A percentile compares a stretch with the other conserved stretches of the same genome.
Evolutionary conservation across 768 basidiomycete species (phyloP).

Genomic region (Podaxis mareebaensis): DNA sequence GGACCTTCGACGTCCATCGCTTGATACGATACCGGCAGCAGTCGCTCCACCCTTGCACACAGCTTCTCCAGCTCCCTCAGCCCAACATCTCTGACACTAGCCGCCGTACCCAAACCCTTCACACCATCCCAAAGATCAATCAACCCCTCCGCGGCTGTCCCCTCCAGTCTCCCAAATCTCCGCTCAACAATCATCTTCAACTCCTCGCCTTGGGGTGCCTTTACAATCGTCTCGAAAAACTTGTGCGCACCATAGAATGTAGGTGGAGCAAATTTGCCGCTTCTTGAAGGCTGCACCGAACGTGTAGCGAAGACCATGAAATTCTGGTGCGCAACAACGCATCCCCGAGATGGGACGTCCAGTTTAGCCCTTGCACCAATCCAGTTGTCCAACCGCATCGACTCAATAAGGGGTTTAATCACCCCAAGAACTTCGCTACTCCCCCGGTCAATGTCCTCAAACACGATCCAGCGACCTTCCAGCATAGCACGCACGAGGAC

Average conservation of each 20-base stretch:
- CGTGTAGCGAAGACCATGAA: slow-evolving; percentile 92
- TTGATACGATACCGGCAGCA: slow-evolving; percentile 53
- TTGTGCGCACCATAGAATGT: slow-evolving; percentile 87
- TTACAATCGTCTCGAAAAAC: slow-evolving; percentile 69
- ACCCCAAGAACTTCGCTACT: slow-evolving; percentile 88
- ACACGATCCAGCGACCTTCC: slow-evolving; percentile 89
- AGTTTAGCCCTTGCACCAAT: slow-evolving; percentile 72
- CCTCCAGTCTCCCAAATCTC: slow-evolving; percentile 64
- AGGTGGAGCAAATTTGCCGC: slow-evolving; percentile 51
- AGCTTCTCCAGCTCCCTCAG: slow-evolving; percentile 83
- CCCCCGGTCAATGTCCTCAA: slow-evolving; percentile 91
- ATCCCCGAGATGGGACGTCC: slow-evolving; percentile 72
- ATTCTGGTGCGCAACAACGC: slow-evolving; percentile 70
- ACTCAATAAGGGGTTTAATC: slow-evolving; percentile 83
- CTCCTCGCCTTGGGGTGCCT: slow-evolving; percentile 64
- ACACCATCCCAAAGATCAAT: slow-evolving; percentile 73
- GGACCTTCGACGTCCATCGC: slow-evolving; percentile 42
- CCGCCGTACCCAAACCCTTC: slow-evolving; percentile 46
- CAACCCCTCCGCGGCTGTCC: slow-evolving; percentile 45
- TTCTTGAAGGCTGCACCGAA: slow-evolving; percentile 53
- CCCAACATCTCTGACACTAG: slow-evolving; percentile 63
- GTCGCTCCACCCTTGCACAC: slow-evolving; percentile 66
- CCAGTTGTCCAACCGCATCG: slow-evolving; percentile 64
- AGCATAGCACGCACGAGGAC: slow-evolving; percentile 87
- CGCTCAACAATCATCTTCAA: slow-evolving; percentile 67